Evolutionary conservation across 305 asterid species (phyloP).

Genomic region (Fraxinus angustifolia): DNA sequence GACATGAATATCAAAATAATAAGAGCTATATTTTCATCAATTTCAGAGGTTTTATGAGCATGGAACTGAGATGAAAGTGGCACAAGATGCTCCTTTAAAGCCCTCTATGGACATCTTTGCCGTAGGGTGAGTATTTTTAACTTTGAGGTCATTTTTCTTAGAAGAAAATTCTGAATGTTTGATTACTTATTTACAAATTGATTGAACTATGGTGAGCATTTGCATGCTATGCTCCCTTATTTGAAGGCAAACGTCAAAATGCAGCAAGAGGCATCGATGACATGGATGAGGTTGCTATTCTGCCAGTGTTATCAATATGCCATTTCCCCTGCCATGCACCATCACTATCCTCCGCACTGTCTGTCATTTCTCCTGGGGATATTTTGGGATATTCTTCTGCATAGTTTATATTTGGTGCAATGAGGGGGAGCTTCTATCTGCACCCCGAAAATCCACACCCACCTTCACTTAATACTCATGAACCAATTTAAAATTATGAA

Average conservation of each 20-base stretch:
- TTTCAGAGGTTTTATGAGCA: constrained; percentile 96
- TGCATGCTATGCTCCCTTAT: not conserved
- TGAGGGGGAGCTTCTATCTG: not conserved
- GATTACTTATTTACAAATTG: too few relatives aligned
- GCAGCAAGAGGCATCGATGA: constrained; percentile 1
- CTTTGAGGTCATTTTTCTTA: constrained; percentile 11
- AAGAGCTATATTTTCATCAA: constrained; percentile 19
- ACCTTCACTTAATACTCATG: not conserved
- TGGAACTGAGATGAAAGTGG: constrained; percentile 75
- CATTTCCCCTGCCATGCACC: not conserved
- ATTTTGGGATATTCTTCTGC: not conserved
- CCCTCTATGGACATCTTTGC: constrained; percentile 95
- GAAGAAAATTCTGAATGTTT: constrained; percentile 11
- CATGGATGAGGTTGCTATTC: constrained; percentile 4
- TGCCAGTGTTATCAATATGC: not conserved
- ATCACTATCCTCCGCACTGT: not conserved
- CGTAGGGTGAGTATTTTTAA: constrained; percentile 71
- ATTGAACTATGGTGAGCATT: constrained; percentile 15
- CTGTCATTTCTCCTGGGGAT: constrained; percentile 6
- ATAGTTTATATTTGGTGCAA: not conserved
- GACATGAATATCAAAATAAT: constrained; percentile 14
- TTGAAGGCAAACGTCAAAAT: not conserved
- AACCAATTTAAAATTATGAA: not conserved
- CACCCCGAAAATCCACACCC: not conserved
- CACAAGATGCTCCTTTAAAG: constrained; percentile 77